These are phyloP conservation scores for Stevia rebaudiana DNA, from an alignment of 140 eudicot species.

Conservation along the genomic window DNA sequence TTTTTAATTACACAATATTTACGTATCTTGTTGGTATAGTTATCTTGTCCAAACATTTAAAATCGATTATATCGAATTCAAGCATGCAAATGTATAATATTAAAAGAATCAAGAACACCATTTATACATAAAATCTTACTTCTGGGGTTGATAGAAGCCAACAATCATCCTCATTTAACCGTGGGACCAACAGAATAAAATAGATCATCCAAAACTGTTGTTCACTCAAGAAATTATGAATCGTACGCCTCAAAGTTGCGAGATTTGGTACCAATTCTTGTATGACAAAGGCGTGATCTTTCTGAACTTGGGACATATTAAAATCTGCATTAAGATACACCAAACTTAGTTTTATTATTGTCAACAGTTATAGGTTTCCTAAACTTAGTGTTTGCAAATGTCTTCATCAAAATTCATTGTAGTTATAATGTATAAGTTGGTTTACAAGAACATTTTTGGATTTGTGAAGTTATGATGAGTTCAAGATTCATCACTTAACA, in stretches of 20 bases:
- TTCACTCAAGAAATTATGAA: slow-evolving; percentile 34
- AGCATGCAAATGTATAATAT: not conserved
- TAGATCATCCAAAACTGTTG: slow-evolving; percentile 73
- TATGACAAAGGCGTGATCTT: slow-evolving; percentile 47
- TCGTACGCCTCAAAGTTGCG: slow-evolving; percentile 39
- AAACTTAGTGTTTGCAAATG: not conserved
- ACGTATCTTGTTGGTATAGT: too few relatives aligned
- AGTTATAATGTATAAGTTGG: not conserved
- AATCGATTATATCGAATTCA: not conserved
- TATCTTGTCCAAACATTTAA: not conserved
- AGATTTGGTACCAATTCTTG: slow-evolving; percentile 58
- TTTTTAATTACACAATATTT: too few relatives aligned
- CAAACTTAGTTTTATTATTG: slow-evolving; percentile 2
- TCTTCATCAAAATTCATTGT: not conserved
- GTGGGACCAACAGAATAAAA: slow-evolving; percentile 60
- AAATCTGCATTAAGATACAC: slow-evolving; percentile 43
- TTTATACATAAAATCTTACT: slow-evolving; percentile 31
- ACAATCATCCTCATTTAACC: slow-evolving; percentile 45
- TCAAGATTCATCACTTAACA: not conserved
- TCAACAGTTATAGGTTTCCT: too few relatives aligned
- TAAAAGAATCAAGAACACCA: not conserved
- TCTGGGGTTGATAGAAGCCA: slow-evolving; percentile 53
- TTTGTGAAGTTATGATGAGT: not conserved
- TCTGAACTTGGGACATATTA: slow-evolving; percentile 49
- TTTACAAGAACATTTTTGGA: not conserved